Conservation (phyloP, 805 yeast genomes). For the Priceomyces melissophilus region DNA sequence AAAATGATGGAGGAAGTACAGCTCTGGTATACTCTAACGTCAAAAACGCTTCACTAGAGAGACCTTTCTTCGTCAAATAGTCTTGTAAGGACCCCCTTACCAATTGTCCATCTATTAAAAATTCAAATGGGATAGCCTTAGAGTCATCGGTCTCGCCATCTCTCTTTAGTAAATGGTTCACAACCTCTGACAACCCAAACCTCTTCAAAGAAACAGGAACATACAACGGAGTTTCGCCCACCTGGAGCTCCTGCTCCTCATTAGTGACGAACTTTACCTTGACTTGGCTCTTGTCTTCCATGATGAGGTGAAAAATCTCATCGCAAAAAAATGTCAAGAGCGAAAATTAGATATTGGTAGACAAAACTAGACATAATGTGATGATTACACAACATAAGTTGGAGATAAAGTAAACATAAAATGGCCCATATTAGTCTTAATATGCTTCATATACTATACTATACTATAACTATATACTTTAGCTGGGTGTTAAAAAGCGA, state of each 20-base stretch:
- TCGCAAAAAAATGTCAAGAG: too few relatives aligned
- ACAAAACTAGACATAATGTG: too few relatives aligned
- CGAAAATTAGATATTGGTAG: too few relatives aligned
- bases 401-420: too few relatives aligned
- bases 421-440: too few relatives aligned
- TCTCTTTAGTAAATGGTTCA: conserved; percentile 72
- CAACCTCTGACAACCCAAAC: conserved; percentile 91
- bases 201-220: conserved; percentile 86
- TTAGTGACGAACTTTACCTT: conserved; percentile 82
- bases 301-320: conserved; percentile 5
- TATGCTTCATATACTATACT: too few relatives aligned
- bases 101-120: conserved; percentile 79
- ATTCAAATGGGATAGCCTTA: conserved; percentile 83
- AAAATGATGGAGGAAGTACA: conserved; percentile 87
- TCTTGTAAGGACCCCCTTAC: conserved; percentile 77
- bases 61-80: conserved; percentile 70
- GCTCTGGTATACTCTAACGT: conserved; percentile 89
- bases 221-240: conserved; percentile 72
- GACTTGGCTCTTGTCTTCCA: conserved; percentile 55
- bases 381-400: too few relatives aligned
- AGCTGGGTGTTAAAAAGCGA: conserved; percentile 9
- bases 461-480: too few relatives aligned
- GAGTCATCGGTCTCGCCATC: conserved; percentile 40
- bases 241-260: conserved; percentile 69
- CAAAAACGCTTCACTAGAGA: conserved; percentile 76